Conservation (phyloP, 2,329 filamentous ascomycete species). For the Metarhizium guizhouense region DNA sequence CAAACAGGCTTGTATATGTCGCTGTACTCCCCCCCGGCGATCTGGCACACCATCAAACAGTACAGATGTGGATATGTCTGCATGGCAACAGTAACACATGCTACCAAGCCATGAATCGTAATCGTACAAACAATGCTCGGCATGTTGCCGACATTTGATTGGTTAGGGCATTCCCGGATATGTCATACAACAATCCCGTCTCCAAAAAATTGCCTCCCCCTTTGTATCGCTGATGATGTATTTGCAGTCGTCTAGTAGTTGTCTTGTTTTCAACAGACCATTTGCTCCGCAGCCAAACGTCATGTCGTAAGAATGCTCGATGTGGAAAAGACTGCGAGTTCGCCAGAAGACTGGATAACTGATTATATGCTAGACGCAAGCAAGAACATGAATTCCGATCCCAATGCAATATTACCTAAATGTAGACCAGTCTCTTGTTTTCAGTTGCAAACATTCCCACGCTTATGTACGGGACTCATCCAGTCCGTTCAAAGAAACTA, state of each 20-base stretch:
- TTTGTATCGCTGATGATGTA: neutral
- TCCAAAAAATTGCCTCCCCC: neutral
- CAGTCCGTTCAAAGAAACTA: slow-evolving; percentile 17
- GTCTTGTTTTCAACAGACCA: neutral
- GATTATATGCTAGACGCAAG: slow-evolving; percentile 23
- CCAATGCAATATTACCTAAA: slow-evolving; percentile 42
- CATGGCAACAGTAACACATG: neutral
- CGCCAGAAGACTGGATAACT: slow-evolving; percentile 9
- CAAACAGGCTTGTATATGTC: slow-evolving; percentile 3
- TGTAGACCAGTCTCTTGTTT: slow-evolving; percentile 18
- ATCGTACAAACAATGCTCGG: slow-evolving; percentile 1
- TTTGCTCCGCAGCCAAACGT: neutral
- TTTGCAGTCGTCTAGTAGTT: neutral
- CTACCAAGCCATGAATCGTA: neutral
- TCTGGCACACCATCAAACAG: neutral
- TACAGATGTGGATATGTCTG: neutral
- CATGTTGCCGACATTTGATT: neutral
- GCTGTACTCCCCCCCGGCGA: slow-evolving; percentile 1
- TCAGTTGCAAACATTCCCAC: slow-evolving; percentile 18
- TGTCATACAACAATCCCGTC: neutral
- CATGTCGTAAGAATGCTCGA: neutral
- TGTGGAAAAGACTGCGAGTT: neutral
- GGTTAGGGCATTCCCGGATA: neutral
- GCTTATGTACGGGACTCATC: slow-evolving; percentile 25
- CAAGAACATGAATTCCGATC: slow-evolving; percentile 20